Conservation (phyloP, 2,329 filamentous ascomycete genomes). For the Fusarium cyanostomum region DNA sequence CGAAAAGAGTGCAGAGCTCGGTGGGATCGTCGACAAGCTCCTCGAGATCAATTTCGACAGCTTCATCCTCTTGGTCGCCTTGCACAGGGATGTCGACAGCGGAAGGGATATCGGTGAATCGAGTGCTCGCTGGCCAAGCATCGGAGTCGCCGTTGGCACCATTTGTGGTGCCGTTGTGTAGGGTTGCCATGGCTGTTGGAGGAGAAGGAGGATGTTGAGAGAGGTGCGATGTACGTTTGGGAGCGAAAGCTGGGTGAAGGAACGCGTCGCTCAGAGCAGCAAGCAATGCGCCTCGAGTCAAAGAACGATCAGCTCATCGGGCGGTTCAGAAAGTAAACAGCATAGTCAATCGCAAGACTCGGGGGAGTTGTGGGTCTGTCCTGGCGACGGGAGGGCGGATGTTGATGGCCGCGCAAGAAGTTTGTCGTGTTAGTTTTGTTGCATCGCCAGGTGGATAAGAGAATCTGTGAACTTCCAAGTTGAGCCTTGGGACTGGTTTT, state of each 20-base stretch:
- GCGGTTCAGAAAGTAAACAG: conserved; percentile 31
- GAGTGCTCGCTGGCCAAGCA: conserved; percentile 57
- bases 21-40: conserved; percentile 93
- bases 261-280: conserved; percentile 46
- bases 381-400: conserved; percentile 7
- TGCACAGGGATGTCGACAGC: conserved; percentile 74
- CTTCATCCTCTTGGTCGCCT: conserved; percentile 72
- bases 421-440: conserved; percentile 39
- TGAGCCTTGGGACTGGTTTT: background rate
- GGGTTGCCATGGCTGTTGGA: conserved; percentile 50
- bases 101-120: conserved; percentile 72
- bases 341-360: conserved; percentile 41
- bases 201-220: conserved; percentile 6
- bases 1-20: conserved; percentile 92
- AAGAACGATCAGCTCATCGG: conserved; percentile 44
- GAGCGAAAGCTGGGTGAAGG: conserved; percentile 29
- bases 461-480: conserved; percentile 25
- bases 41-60: conserved; percentile 92
- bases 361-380: background rate
- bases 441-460: conserved; percentile 27
- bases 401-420: conserved; percentile 22
- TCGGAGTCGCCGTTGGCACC: conserved; percentile 53
- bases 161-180: conserved; percentile 56
- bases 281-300: conserved; percentile 46
- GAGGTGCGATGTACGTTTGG: conserved; percentile 17